These are phyloP conservation scores for Trypanosoma congolense DNA, from an alignment of 208 protist species.

Conservation along the genomic window DNA sequence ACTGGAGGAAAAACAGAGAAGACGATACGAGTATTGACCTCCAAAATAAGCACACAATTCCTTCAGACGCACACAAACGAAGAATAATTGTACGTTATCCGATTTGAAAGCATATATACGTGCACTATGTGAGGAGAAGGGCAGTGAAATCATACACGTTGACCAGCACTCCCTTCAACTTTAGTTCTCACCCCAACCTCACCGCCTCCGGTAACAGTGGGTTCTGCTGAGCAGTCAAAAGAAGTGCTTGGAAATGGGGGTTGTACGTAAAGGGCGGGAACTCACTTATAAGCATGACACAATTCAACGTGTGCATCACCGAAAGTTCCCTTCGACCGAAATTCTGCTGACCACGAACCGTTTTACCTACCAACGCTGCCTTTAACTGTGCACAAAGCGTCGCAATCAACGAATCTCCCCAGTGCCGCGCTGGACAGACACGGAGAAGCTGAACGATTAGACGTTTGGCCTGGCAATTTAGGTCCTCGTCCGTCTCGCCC, in stretches of 20 bases:
- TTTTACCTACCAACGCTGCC: conserved; percentile 25
- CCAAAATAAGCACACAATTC: too few relatives aligned
- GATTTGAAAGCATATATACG: not conserved
- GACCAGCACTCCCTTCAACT: not conserved
- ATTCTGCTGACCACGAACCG: conserved; percentile 4
- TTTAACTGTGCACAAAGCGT: conserved; percentile 37
- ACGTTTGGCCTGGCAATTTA: conserved; percentile 43
- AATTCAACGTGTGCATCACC: conserved; percentile 32
- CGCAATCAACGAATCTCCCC: conserved; percentile 24
- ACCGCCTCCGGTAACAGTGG: conserved; percentile 29
- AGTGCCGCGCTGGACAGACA: conserved; percentile 22
- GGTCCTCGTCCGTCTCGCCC: conserved; percentile 36
- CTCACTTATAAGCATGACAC: conserved; percentile 31
- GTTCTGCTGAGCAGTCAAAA: conserved; percentile 18
- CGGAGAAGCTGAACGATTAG: conserved; percentile 45
- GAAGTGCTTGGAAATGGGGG: conserved; percentile 33
- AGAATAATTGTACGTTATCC: too few relatives aligned
- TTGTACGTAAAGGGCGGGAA: conserved; percentile 30
- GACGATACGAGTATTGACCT: too few relatives aligned
- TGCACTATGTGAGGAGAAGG: not conserved
- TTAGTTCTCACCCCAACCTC: conserved; percentile 4
- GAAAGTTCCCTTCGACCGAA: conserved; percentile 28
- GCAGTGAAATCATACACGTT: not conserved
- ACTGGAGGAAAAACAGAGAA: too few relatives aligned
- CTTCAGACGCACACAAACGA: too few relatives aligned